A percentile compares a stretch with the other conserved stretches of the same genome.
These are phyloP conservation scores for Schoenoplectus tabernaemontani DNA, from an alignment of 202 grass and related monocot species.

Conservation along the genomic window DNA sequence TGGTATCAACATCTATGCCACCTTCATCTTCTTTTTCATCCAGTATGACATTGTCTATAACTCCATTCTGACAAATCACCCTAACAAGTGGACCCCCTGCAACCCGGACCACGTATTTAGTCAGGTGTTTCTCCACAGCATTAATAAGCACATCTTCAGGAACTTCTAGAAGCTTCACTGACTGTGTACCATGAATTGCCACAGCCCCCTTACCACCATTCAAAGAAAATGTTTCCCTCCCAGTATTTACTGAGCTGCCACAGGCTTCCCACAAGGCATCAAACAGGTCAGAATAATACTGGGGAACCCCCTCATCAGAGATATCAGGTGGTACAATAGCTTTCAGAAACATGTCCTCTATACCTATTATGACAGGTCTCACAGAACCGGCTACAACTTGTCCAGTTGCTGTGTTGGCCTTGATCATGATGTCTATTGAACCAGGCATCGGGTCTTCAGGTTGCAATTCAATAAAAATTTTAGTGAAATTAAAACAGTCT, in stretches of 20 bases:
- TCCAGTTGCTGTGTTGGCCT: slow-evolving; percentile 68
- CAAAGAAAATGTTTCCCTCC: slow-evolving; percentile 68
- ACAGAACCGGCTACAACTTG: slow-evolving; percentile 69
- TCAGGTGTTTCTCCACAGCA: slow-evolving; percentile 67
- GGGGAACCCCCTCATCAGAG: slow-evolving; percentile 23
- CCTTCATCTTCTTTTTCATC: slow-evolving; percentile 37
- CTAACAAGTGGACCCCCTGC: slow-evolving; percentile 49
- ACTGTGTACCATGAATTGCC: slow-evolving; percentile 63
- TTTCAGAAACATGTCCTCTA: slow-evolving; percentile 94
- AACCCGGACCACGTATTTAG: slow-evolving; percentile 63
- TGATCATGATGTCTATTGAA: slow-evolving; percentile 59
- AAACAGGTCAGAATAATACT: slow-evolving; percentile 66
- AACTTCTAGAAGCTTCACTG: slow-evolving; percentile 91
- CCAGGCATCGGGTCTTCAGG: slow-evolving; percentile 75
- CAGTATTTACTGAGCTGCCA: slow-evolving; percentile 55
- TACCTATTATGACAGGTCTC: slow-evolving; percentile 60
- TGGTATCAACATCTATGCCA: slow-evolving; percentile 25
- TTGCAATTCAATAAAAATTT: slow-evolving; percentile 70
- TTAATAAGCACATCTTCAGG: slow-evolving; percentile 54
- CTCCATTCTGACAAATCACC: slow-evolving; percentile 47
- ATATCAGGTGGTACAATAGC: slow-evolving; percentile 44
- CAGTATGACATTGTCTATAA: slow-evolving; percentile 65
- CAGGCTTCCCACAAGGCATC: slow-evolving; percentile 86
- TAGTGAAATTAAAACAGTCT: slow-evolving; percentile 20
- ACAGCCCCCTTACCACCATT: slow-evolving; percentile 57